Evolutionary conservation across 768 basidiomycete genomes (phyloP), one percentile per base, ranked within the genome.

Genomic region (Sporobolomyces roseus): DNA sequence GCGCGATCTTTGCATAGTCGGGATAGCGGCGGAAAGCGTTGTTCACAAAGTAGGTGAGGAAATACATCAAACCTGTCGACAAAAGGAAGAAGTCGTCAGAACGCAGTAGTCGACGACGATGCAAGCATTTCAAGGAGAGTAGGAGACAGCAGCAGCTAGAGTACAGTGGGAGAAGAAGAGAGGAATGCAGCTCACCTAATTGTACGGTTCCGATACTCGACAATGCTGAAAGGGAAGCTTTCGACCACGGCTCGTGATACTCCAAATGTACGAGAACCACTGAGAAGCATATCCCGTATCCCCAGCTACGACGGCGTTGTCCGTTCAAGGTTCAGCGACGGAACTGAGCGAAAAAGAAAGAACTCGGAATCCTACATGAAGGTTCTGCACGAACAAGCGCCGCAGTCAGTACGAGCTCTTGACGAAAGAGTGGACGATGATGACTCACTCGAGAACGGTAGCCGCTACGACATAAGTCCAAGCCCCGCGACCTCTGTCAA

Each of bases 21-120:
- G 70, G 65, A 52, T 71, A 71, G 0, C 68, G 27, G 0, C 64
- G 58, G 60, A 65, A 65, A 1, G 63, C 38, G 48, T 56, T 55
- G 49, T 63, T 60, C 36, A 63, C n/a, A 14, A 61, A 38, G 65
- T 38, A 48, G 10, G 43, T 60, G 29, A 54, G 32, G 61, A 62
- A 52, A 29, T 27, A 50, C 49, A 52, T 41, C 50, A 32, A 45
- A 27, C 56, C n/a, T n/a, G n/a, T n/a, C n/a, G n/a, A n/a, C n/a
- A n/a, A n/a, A n/a, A n/a, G n/a, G n/a, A n/a, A n/a, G n/a, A n/a
- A n/a, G n/a, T n/a, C n/a, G n/a, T n/a, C n/a, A n/a, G n/a, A n/a
- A n/a, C n/a, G n/a, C n/a, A n/a, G n/a, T n/a, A n/a, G n/a, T n/a
- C n/a, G n/a, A n/a, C n/a, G n/a, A n/a, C n/a, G n/a, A n/a, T n/a